Evolutionary conservation across 2,329 filamentous ascomycete genomes (phyloP), one percentile per base, ranked within the genome.

Genomic region (Waltergamsia citrina): DNA sequence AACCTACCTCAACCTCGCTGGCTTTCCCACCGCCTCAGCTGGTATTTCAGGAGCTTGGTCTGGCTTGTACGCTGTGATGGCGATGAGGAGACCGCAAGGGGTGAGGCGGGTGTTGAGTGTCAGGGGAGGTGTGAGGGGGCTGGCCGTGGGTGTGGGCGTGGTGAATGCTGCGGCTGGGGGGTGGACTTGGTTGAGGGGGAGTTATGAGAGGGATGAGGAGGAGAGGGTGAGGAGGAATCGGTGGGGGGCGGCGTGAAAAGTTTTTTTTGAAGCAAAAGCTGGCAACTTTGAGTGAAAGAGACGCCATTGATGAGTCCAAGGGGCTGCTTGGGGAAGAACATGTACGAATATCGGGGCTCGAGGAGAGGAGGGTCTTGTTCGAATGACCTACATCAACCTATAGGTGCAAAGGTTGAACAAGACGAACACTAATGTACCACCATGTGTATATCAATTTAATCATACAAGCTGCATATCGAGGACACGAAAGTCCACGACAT

Each of bases 1-100:
- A 35, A 67, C 63, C 49, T 78, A 77, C 55, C 63, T 74, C 46
- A 74, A 74, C 51, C 63, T 78, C 6, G 69, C 71, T 15, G 72
- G 72, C 38, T 74, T 69, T 56, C 65, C 64, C 40, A 71, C 68
- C 33, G 71, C 73, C 48, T 63, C 63, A 37, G 73, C 71, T 3
- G 73, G 70, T 33, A 54, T 76, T 37, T 63, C 67, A 0, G 68
- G 68, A 34, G 70, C 72, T 12, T 70, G 69, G 56, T 72, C 67
- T 29, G 72, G 71, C 20, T 58, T 75, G 12, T 78, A 78, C 50
- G 64, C 67, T 4, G 54, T 77, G 24, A 56, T 76, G 32, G 70
- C 72, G 2, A 51, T 72, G 39, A 65, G 72, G 4, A 53, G 63
- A 28, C 55, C 67, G 15, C 30, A 24, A 8, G 38, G 38, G 26